phyloP scores from a whole-genome alignment of 2,329 filamentous ascomycete genomes.

The Mycosphaerelloides madeirae region DNA sequence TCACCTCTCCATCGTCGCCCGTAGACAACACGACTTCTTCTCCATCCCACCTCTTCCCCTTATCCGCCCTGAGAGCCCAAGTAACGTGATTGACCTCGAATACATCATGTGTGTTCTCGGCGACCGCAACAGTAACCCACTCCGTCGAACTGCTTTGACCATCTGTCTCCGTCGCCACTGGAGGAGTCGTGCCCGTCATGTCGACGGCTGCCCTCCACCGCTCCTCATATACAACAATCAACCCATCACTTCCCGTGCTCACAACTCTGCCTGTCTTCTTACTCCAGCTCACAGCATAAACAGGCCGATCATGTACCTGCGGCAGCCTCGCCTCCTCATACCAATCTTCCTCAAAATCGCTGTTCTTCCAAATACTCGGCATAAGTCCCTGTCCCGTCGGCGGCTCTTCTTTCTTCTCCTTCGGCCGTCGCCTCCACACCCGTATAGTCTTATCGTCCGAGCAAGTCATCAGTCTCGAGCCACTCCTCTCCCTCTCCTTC shows the following conservation, averaged over 20 bases:
- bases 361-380: constrained; percentile 82
- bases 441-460: constrained; percentile 78
- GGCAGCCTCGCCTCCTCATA: constrained; percentile 71
- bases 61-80: constrained; percentile 78
- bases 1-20: constrained; percentile 84
- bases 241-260: constrained; percentile 84
- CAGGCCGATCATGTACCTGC: constrained; percentile 66
- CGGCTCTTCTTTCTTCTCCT: constrained; percentile 44
- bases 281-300: constrained; percentile 87
- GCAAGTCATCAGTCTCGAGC: constrained; percentile 68
- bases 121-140: constrained; percentile 68
- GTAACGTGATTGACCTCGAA: constrained; percentile 91
- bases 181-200: constrained; percentile 20
- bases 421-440: constrained; percentile 67
- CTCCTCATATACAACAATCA: constrained; percentile 75
- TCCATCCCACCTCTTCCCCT: constrained; percentile 51
- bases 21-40: constrained; percentile 89
- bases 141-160: constrained; percentile 37
- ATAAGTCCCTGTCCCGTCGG: constrained; percentile 55
- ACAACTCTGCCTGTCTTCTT: constrained; percentile 69
- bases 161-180: constrained; percentile 10
- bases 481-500: constrained; percentile 37
- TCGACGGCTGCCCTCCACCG: constrained; percentile 32
- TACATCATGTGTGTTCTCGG: constrained; percentile 75
- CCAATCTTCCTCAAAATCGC: constrained; percentile 75